These are phyloP conservation scores for Thraustotheca clavata DNA, from an alignment of 352 stramenopile species.

Conservation along the genomic window DNA sequence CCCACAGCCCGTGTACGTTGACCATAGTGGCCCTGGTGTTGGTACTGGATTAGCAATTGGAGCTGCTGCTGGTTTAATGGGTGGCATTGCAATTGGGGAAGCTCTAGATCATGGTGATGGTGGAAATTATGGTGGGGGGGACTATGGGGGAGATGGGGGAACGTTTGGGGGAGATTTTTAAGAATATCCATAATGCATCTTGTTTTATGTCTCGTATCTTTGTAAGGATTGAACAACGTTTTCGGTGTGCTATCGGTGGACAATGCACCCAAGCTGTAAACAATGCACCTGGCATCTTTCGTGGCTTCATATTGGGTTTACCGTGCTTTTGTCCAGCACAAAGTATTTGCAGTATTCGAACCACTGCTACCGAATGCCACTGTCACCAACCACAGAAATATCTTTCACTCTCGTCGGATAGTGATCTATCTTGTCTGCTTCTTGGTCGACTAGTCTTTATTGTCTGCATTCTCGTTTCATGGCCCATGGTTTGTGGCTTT, in stretches of 20 bases:
- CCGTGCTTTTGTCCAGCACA: background rate
- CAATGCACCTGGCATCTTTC: background rate
- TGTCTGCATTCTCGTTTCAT: background rate
- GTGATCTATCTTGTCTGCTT: background rate
- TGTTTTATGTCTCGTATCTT: background rate
- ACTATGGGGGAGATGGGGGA: background rate
- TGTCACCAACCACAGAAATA: background rate
- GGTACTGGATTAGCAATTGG: slow-evolving; percentile 13
- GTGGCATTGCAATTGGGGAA: slow-evolving; percentile 14
- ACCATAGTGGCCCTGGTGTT: background rate
- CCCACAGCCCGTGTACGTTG: slow-evolving; percentile 1
- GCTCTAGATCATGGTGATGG: slow-evolving; percentile 3
- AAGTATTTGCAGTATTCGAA: background rate
- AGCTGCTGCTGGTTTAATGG: slow-evolving; percentile 7
- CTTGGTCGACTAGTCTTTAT: background rate
- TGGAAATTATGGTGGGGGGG: slow-evolving; percentile 1
- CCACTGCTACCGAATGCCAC: background rate
- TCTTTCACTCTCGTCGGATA: background rate
- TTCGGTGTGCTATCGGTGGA: background rate
- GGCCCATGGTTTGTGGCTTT: no score
- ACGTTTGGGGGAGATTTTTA: slow-evolving; percentile 20
- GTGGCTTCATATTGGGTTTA: background rate
- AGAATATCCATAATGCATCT: background rate
- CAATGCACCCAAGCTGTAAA: background rate
- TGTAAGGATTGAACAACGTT: background rate